Base-by-base conservation (phyloP, 2,329 filamentous ascomycete species). In the Aspergillus phoenicis region DNA sequence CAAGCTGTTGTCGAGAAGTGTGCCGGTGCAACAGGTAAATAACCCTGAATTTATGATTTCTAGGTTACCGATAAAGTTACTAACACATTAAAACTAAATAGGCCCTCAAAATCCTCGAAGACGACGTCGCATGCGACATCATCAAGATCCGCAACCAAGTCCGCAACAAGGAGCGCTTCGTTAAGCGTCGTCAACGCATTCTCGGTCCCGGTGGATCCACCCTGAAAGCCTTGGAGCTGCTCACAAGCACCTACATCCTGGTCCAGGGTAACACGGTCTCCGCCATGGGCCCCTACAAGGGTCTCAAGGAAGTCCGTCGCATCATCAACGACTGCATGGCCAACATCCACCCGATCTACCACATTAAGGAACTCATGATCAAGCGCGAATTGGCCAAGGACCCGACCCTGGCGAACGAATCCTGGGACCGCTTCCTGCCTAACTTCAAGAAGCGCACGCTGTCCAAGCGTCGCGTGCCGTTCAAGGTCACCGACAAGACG, bases 211-310 rank as follows among this genome's bases (percentile, higher is more conserved):
- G 91, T 66, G 95, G 94, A 39, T 92, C 90, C 52, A 99, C 95
- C 2, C 83, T 99, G 57, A 98, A 98, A 76, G 95, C 95, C 1
- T 85, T 99, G 28, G 93, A 98, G 77, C 85, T 98, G 2, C 85
- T 99, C 58, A 99, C 95, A 0, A 83, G 89, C 71, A 96, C 91
- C 59, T 97, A 98, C 76, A 91, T 99, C 57, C 85, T 98, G 45
- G 95, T 99, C 0, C 95, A 99, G 76, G 95, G 95, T 67, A 98
- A 97, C 77, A 98, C 95, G 0, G 95, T 99, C 28, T 88, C 89
- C 0, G 89, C 86, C 5, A 97, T 99, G 91, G 95, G 95, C 0
- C 88, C 89, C 0, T 98, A 90, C 81, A 97, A 96, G 78, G 93
- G 92, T 2, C 79, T 99, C 51, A 98, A 98, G 80, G 94, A 97